Evolutionary conservation across 257 asterid species (phyloP), one percentile per base, ranked within the genome.

Genomic region (Solanum neorickii): DNA sequence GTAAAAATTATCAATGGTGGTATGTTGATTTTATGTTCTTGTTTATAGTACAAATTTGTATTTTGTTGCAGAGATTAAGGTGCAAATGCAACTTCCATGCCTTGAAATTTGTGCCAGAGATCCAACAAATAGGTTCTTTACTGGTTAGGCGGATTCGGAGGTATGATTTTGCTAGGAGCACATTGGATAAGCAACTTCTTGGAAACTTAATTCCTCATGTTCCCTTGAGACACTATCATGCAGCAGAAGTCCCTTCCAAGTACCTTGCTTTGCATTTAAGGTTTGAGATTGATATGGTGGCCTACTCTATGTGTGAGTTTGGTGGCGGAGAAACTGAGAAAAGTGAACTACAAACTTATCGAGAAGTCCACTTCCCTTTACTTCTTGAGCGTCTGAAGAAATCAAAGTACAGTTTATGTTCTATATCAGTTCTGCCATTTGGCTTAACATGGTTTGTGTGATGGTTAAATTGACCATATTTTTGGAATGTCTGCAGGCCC

Each of bases 71-170:
- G 99, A 94, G 84, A 88, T 92, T 97, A 76, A 93, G 99, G 88
- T 97, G 99, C 91, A 97, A 96, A 87, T 97, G 99, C 47, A 97
- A 97, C 93, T 97, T 97, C 90, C 98, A 96, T 72, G 99, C 99
- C 12, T 88, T 97, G 72, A 96, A 95, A 73, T 97, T 94, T 69
- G 94, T 83, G n/a, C 95, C 97, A 7, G 92, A 87, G 87, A 96
- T 97, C 87, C 99, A 95, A 90, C 87, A 91, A 88, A 83, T 49
- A 0, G 98, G 95, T 65, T 92, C 99, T 9, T 82, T 95, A 44
- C 86, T 97, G 87, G 90, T 93, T 83, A 92, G 91, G 83, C 91
- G 98, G 90, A 93, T 97, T 89, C 91, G 98, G 74, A 91, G 92
- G 9, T 77, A 93, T 66, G 91, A 82, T 44, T 33, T 56, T 29